These are phyloP conservation scores for Barnettozyma wickerhamii DNA, from an alignment of 805 yeast species.

Conservation along the genomic window DNA sequence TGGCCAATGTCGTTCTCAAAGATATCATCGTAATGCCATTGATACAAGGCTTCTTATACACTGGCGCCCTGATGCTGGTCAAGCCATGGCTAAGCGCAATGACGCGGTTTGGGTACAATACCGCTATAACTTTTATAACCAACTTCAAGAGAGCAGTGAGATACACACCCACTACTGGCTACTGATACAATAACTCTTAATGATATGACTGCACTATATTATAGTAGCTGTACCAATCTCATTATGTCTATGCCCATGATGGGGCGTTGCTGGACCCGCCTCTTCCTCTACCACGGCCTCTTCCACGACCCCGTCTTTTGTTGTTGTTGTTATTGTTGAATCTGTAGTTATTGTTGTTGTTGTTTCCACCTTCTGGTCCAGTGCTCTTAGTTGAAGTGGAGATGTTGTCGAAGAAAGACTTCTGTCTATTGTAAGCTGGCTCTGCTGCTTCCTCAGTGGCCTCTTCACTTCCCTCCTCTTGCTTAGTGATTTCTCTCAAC, in stretches of 20 bases:
- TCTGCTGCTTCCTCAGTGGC: constrained; percentile 9
- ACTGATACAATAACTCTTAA: too few relatives aligned
- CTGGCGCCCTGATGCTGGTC: constrained; percentile 2
- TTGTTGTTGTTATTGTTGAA: constrained; percentile 13
- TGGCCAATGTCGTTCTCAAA: constrained; percentile 5
- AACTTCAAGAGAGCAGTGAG: constrained; percentile 9
- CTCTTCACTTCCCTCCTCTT: constrained; percentile 19
- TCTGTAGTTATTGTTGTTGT: constrained; percentile 29
- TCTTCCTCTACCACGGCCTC: constrained; percentile 8
- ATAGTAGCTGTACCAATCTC: too few relatives aligned
- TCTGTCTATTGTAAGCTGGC: constrained; percentile 61
- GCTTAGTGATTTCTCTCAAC: constrained; percentile 34
- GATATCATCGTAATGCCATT: constrained; percentile 10
- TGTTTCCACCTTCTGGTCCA: constrained; percentile 19
- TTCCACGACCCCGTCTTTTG: constrained; percentile 14
- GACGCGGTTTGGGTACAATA: constrained; percentile 4
- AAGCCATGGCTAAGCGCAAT: constrained; percentile 9
- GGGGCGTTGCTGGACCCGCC: constrained; percentile 4
- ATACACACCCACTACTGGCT: neutral
- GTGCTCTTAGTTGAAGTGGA: constrained; percentile 54
- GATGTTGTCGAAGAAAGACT: constrained; percentile 86
- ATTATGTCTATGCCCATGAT: constrained; percentile 5
- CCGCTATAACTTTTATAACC: neutral
- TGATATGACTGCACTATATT: too few relatives aligned
- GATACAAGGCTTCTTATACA: constrained; percentile 6